Percentiles rank a stretch among this genome's conserved stretches.
Conservation (phyloP, 1,284 basidiomycete species). For the Boletellus deceptivus region DNA sequence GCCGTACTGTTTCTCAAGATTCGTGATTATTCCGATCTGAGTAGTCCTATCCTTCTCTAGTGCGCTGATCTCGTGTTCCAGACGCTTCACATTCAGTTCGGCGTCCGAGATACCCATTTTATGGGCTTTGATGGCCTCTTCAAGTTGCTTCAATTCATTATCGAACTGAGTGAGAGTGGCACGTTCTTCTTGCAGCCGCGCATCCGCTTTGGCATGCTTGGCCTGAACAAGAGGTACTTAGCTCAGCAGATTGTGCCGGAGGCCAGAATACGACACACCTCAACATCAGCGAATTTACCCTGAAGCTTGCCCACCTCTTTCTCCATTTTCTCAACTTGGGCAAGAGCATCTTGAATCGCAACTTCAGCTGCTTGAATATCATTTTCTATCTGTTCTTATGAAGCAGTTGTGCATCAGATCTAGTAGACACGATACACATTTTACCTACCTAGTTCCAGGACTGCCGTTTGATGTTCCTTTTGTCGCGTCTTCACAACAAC, state of each 20-base stretch:
- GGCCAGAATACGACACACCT: constrained; percentile 39
- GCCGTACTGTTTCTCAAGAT: constrained; percentile 78
- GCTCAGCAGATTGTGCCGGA: neutral
- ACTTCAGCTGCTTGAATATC: constrained; percentile 69
- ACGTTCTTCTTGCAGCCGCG: constrained; percentile 77
- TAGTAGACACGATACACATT: neutral
- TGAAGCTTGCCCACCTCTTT: constrained; percentile 65
- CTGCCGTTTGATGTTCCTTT: constrained; percentile 85
- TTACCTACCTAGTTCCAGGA: constrained; percentile 77
- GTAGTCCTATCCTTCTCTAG: constrained; percentile 54
- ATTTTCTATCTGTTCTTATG: constrained; percentile 75
- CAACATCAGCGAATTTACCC: constrained; percentile 49
- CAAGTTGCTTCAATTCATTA: constrained; percentile 81
- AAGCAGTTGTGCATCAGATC: neutral
- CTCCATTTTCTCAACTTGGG: constrained; percentile 57
- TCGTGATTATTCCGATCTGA: constrained; percentile 44
- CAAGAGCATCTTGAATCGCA: constrained; percentile 60
- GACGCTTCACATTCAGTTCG: constrained; percentile 64
- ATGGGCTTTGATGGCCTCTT: constrained; percentile 78
- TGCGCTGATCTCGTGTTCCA: constrained; percentile 52
- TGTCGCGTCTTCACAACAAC: constrained; percentile 83
- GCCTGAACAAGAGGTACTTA: constrained; percentile 38
- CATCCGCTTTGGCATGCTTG: constrained; percentile 62
- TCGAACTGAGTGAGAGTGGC: constrained; percentile 88
- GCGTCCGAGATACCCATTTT: constrained; percentile 73